phyloP scores from a whole-genome alignment of 2,329 filamentous ascomycete species.

The Amauroascus verrucosus region DNA sequence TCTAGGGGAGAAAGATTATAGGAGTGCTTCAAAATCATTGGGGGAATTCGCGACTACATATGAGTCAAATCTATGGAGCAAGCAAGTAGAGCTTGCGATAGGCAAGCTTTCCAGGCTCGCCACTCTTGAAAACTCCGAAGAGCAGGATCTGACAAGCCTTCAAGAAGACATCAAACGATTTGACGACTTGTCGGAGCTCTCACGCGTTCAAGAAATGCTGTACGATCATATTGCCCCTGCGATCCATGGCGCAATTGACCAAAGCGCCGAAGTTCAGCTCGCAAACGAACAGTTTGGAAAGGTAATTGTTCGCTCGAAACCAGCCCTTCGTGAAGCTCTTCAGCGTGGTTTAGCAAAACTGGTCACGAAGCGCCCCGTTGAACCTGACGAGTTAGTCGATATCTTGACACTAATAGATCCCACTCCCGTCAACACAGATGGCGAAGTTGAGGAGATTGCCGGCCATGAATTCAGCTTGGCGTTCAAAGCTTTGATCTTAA shows the following conservation, averaged over 20 bases:
- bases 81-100: conserved; percentile 83
- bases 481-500: conserved; percentile 44
- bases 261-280: conserved; percentile 64
- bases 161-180: conserved; percentile 43
- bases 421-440: conserved; percentile 34
- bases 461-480: conserved; percentile 64
- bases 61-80: conserved; percentile 79
- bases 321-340: conserved; percentile 60
- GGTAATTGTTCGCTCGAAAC: conserved; percentile 46
- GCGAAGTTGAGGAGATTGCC: conserved; percentile 41
- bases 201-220: conserved; percentile 69
- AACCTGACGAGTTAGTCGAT: conserved; percentile 46
- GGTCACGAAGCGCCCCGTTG: conserved; percentile 59
- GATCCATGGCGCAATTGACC: conserved; percentile 64
- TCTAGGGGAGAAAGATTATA: conserved; percentile 61
- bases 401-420: conserved; percentile 66
- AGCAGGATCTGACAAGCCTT: conserved; percentile 27
- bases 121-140: conserved; percentile 36
- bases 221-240: conserved; percentile 60
- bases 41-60: conserved; percentile 57
- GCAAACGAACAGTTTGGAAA: conserved; percentile 58
- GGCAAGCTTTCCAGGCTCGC: conserved; percentile 72
- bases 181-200: conserved; percentile 55
- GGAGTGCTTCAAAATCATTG: conserved; percentile 61
- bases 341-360: conserved; percentile 59